Evolutionary conservation across 2,329 filamentous ascomycete genomes (phyloP).

Genomic region (Hymenotorrendiella dingleyae): DNA sequence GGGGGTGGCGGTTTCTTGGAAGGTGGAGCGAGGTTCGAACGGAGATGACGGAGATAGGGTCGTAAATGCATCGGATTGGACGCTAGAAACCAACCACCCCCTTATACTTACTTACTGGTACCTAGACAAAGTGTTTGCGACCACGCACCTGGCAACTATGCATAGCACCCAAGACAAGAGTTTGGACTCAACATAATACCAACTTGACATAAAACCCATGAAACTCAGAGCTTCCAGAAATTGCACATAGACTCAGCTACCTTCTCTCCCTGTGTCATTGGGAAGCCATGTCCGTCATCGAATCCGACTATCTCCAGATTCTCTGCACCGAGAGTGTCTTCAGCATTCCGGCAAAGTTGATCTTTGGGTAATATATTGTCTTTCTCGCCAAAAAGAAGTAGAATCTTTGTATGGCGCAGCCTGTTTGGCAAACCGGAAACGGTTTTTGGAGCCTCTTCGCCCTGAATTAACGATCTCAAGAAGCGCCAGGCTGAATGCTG

Average conservation of each 20-base stretch:
- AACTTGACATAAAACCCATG: too few species aligned
- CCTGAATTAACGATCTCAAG: background rate
- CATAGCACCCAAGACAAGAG: too few species aligned
- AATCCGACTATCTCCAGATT: background rate
- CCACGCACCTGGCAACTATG: too few species aligned
- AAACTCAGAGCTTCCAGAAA: background rate
- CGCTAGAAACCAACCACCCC: too few species aligned
- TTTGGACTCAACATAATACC: too few species aligned
- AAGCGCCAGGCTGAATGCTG: background rate
- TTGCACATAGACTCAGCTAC: background rate
- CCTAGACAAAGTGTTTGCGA: too few species aligned
- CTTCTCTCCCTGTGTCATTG: background rate
- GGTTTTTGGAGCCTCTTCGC: background rate
- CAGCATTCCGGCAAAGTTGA: background rate
- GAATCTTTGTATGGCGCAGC: background rate
- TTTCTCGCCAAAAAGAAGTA: background rate
- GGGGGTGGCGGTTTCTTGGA: too few species aligned
- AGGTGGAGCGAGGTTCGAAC: too few species aligned
- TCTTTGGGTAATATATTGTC: background rate
- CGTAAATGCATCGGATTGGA: too few species aligned
- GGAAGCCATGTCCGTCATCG: background rate
- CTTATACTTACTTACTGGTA: too few species aligned
- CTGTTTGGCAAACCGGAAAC: background rate
- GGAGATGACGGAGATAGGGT: too few species aligned
- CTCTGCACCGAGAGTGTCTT: background rate